Base-by-base conservation (phyloP, 2,329 filamentous ascomycete genomes). In the Zymoseptoria pseudotritici region DNA sequence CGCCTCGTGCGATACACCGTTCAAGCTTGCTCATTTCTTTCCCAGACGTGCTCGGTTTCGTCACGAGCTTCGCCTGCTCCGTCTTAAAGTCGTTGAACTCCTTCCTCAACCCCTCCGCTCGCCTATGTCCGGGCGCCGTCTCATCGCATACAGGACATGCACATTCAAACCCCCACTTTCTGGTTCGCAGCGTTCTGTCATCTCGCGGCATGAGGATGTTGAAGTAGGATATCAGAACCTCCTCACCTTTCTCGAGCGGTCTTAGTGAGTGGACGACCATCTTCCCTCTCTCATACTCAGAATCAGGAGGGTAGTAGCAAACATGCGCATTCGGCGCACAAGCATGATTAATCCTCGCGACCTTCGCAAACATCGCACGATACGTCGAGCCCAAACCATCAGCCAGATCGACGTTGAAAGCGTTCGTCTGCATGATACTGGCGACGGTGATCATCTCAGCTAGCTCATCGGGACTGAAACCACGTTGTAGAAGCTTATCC, bases 241-340 rank as follows among this genome's bases (percentile, higher is more conserved):
- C 66, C 19, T 64, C 65, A 49, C 60, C 61, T 21, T 60, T 29
- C n/a, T 57, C 50, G 17, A 67, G 42, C 20, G 60, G 9, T 21
- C 59, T 55, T 13, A 67, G 57, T 13, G 63, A 50, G 50, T 67
- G 66, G 4, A 67, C 56, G 7, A 63, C 56, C 65, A 67, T 67
- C 1, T 54, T 60, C 13, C 61, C 65, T 52, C 26, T 53, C 2
- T 49, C 29, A 10, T 58, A 42, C 9, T 52, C 17, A 2, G 42
- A 29, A 7, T 31, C 19, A 1, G 60, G 53, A 51, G 57, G 60
- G 50, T 66, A 65, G 50, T 65, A 67, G 59, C 63, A 65, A 4
- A 66, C 65, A 49, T 67, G 66, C 8, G 66, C 66, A 56, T 66
- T 67, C 8, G 66, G 66, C 7, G 61, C 54, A 50, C 66, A 67